Base-by-base conservation (phyloP, 108 stramenopile species). In the Seminavis robusta region DNA sequence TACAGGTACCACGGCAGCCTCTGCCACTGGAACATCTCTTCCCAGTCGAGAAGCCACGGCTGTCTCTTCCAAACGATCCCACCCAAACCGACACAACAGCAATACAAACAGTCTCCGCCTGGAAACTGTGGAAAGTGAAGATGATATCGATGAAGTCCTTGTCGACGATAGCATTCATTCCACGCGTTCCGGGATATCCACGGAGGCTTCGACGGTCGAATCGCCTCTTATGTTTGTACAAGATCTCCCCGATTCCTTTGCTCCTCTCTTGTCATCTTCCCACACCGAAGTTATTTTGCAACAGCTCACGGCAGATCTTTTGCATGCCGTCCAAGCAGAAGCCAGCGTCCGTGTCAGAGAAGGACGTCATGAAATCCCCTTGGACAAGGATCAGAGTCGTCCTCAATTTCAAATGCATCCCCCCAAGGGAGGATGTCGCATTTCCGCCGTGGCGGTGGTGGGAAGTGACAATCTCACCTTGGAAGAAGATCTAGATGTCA, bases 181-280 rank as follows among this genome's bases (percentile, higher is more conserved):
- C 6, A 4, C 20, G 4, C 3, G 24, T 10, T 28, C 23, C 25
- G 26, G 21, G 5, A 11, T 5, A 10, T 15, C 6, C 13, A 5
- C 17, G 24, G 21, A 40, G 21, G n/a, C n/a, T n/a, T n/a, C n/a
- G n/a, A n/a, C n/a, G n/a, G n/a, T n/a, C n/a, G n/a, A n/a, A n/a
- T n/a, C n/a, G 34, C 0, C 44, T 19, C 25, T 10, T 10, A 36
- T 28, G 0, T 53, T 63, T n/a, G n/a, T n/a, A n/a, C n/a, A n/a
- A 23, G 86, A 84, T 55, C 71, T 88, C 8, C 88, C 92, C 20
- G 88, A 90, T 61, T 83, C 81, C 34, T 94, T 94, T 74, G 92
- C 92, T 27, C 92, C 92, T 0, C 69, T 94, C 5, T 67, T 94
- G 10, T 86, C 84, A 4, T 88, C 86, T 4, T 84, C 83, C 11